Evolutionary conservation across 2,329 filamentous ascomycete species (phyloP).

Genomic region (Fusarium irregulare): DNA sequence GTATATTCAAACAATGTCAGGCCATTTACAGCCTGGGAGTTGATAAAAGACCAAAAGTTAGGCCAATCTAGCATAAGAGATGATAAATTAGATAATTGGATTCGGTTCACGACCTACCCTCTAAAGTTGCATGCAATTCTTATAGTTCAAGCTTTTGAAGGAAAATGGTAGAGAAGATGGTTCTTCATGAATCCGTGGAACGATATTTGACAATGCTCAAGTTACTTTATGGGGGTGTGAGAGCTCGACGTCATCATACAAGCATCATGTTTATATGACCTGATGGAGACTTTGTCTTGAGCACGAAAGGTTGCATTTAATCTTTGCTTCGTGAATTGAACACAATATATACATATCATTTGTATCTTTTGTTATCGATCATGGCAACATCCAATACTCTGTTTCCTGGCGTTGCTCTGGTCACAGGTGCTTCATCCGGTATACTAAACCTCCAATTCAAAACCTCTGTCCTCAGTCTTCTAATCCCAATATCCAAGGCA

Average conservation of each 20-base stretch:
- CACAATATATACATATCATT: not conserved
- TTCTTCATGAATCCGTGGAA: rapidly evolving
- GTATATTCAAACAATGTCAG: not conserved
- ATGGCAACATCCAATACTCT: constrained; percentile 31
- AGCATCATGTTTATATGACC: constrained; percentile 7
- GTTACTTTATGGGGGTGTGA: not conserved
- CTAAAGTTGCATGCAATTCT: not conserved
- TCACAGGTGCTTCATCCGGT: constrained; percentile 51
- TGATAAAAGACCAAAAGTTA: not conserved
- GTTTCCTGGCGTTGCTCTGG: constrained; percentile 48
- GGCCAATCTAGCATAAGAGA: not conserved
- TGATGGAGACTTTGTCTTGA: not conserved
- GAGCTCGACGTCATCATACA: constrained; percentile 20
- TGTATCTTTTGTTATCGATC: not conserved
- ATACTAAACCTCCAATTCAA: not conserved
- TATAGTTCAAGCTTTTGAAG: rapidly evolving
- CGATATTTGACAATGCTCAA: not conserved
- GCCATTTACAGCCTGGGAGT: not conserved
- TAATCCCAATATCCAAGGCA: constrained; percentile 8
- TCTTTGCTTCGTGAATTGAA: not conserved
- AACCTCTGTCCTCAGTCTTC: not conserved
- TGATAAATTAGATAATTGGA: not conserved
- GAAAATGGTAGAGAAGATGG: rapidly evolving
- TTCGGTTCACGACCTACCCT: not conserved
- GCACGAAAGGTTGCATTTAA: not conserved